Evolutionary conservation across 2,329 filamentous ascomycete species (phyloP).

Genomic region (Passalora sequoiae): DNA sequence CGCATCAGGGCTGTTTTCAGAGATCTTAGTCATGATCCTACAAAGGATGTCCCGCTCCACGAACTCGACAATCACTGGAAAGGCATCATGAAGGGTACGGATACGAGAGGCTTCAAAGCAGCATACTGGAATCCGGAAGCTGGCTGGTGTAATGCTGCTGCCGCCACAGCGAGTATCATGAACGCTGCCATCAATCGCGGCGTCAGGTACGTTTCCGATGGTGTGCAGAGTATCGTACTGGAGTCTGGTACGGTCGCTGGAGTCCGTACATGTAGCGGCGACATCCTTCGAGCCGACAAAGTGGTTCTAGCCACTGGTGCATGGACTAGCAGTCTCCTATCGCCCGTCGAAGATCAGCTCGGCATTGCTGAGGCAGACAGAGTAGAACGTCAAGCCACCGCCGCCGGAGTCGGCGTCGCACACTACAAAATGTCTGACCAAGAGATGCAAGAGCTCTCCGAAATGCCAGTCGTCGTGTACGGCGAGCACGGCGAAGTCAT

Average conservation of each 20-base stretch:
- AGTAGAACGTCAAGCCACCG: conserved; percentile 50
- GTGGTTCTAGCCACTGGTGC: conserved; percentile 54
- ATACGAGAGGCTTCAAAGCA: conserved; percentile 37
- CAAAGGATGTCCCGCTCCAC: conserved; percentile 42
- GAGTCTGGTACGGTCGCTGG: conserved; percentile 37
- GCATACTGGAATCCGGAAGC: conserved; percentile 49
- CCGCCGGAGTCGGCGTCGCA: conserved; percentile 56
- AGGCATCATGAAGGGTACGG: conserved; percentile 37
- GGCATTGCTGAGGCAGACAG: conserved; percentile 42
- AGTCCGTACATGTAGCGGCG: conserved; percentile 46
- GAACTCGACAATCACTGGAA: conserved; percentile 39
- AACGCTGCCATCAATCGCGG: conserved; percentile 42
- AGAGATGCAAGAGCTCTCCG: conserved; percentile 46
- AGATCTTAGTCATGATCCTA: conserved; percentile 39
- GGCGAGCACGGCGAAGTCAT: conserved; percentile 45
- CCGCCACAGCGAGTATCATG: conserved; percentile 43
- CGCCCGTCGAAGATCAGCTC: conserved; percentile 44
- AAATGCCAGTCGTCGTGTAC: conserved; percentile 52
- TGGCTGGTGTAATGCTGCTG: conserved; percentile 51
- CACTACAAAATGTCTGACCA: conserved; percentile 51
- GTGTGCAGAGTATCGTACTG: conserved; percentile 43
- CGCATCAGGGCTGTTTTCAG: conserved; percentile 53
- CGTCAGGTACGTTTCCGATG: conserved; percentile 42
- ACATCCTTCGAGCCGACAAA: conserved; percentile 47
- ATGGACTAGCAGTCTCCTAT: conserved; percentile 52